Percentiles rank a stretch among this genome's conserved stretches.
phyloP scores from a whole-genome alignment of 202 grass and related monocot species.

The Brachypodium distachyon region DNA sequence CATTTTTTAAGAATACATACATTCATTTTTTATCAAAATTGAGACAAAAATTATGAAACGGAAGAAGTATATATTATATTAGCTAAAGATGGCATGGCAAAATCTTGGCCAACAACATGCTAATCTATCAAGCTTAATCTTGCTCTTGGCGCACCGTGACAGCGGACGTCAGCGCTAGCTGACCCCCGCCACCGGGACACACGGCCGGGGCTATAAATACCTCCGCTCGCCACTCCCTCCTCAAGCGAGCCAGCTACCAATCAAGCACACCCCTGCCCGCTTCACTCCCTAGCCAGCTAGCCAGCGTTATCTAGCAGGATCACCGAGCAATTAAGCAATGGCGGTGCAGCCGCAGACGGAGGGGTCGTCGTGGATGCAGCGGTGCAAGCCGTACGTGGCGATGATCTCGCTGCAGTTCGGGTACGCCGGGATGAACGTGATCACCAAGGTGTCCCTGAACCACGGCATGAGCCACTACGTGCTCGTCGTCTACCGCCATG shows the following conservation, averaged over 20 bases:
- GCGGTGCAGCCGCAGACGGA: slow-evolving; percentile 15
- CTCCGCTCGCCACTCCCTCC: background rate
- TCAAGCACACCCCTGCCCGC: background rate
- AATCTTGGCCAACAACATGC: no score
- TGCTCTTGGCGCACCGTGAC: no score
- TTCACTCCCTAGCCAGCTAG: background rate
- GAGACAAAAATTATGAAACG: no score
- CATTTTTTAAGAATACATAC: no score
- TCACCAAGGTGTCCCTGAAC: slow-evolving; percentile 99
- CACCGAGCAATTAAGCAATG: no score
- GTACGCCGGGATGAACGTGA: slow-evolving; percentile 98
- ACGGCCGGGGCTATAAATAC: slow-evolving; percentile 39
- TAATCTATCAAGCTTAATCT: no score
- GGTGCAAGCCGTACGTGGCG: slow-evolving; percentile 86
- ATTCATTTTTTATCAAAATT: no score
- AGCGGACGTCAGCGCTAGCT: background rate
- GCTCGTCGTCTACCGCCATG: slow-evolving; percentile 94
- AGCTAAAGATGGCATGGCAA: no score
- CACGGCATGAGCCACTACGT: slow-evolving; percentile 99
- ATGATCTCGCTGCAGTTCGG: slow-evolving; percentile 99
- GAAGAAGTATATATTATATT: no score
- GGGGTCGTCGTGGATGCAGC: slow-evolving; percentile 46
- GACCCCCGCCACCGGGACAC: background rate
- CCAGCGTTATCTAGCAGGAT: no score
- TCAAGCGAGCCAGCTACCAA: background rate